Conservation (phyloP, 495 filamentous ascomycete species). For the Aspergillus haitiensis region DNA sequence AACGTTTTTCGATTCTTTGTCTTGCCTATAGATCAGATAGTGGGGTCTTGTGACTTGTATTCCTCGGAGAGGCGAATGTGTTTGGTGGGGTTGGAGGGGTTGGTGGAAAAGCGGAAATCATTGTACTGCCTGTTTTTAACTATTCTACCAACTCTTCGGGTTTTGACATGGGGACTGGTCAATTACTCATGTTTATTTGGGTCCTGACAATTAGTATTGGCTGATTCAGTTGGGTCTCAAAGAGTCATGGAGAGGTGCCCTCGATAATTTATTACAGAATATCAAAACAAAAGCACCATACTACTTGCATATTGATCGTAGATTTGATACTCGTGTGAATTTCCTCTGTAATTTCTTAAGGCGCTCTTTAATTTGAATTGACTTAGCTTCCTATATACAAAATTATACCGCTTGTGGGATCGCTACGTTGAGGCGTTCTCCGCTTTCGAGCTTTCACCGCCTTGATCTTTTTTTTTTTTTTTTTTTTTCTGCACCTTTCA, state of each 20-base stretch:
- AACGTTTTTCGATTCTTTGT: constrained; percentile 29
- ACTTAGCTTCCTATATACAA: background rate
- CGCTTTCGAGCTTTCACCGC: constrained; percentile 23
- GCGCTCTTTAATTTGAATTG: background rate
- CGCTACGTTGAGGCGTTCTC: constrained; percentile 4
- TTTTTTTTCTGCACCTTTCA: constrained; percentile 23
- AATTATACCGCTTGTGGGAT: constrained; percentile 9
- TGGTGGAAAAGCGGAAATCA: constrained; percentile 17
- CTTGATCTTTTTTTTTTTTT: constrained; percentile 28
- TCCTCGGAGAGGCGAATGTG: constrained; percentile 40
- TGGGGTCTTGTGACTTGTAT: constrained; percentile 21
- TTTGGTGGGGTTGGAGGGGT: constrained; percentile 41
- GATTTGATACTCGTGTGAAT: background rate
- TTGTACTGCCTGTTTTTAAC: constrained; percentile 20
- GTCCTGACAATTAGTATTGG: too few species aligned
- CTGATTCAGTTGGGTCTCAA: constrained; percentile 21
- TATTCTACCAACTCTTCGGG: constrained; percentile 28
- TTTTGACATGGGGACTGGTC: constrained; percentile 43
- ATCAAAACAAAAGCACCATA: constrained; percentile 28
- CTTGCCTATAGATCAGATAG: constrained; percentile 17
- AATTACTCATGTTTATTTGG: constrained; percentile 33
- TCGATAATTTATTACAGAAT: constrained; percentile 40
- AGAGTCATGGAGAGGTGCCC: constrained; percentile 45
- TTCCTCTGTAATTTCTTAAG: background rate
- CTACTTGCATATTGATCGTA: constrained; percentile 2